Base-by-base conservation (phyloP, 176 grass and related monocot genomes). In the Olyra latifolia region DNA sequence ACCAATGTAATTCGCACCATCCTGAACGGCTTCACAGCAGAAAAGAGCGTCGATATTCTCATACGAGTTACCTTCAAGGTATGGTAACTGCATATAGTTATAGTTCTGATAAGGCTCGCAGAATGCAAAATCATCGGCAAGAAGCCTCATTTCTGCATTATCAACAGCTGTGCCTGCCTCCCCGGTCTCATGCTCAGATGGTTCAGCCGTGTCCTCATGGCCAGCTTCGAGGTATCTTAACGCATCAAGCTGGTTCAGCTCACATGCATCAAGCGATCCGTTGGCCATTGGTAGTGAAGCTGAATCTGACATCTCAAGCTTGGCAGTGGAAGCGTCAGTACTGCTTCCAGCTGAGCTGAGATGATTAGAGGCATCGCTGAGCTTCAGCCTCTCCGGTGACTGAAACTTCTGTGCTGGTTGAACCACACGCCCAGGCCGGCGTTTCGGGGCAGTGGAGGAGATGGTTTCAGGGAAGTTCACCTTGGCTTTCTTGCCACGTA, bases 401-500 rank as follows among this genome's bases (percentile, higher is more conserved):
- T 17, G 0, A 28, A 19, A 6, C 32, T 66, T 83, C 70, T 74
- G 40, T 64, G 14, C n/a, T 0, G 5, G 22, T 1, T 4, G 28
- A 63, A 19, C 0, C 58, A 43, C 22, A 56, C 4, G 81, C 7
- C 71, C 22, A 2, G 1, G 23, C 47, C 6, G 53, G 43, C 32
- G 70, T 48, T 68, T 88, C 71, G 74, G 66, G 68, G 44, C 57
- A 23, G 7, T n/a, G 15, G 29, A 8, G 45, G 40, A 8, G 45
- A 40, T 32, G 84, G 78, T 14, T 42, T 62, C 48, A 20, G 89
- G 89, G 82, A 95, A 95, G 70, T 92, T 95, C 20, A 95, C 87
- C 75, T 95, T 95, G 56, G 93, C 93, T 64, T 95, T 95, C 77
- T 82, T 92, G 84, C 93, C 89, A 35, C 87, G 87, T 55, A 95